phyloP scores from a whole-genome alignment of 2,329 filamentous ascomycete species.

The Colletotrichum tofieldiae region DNA sequence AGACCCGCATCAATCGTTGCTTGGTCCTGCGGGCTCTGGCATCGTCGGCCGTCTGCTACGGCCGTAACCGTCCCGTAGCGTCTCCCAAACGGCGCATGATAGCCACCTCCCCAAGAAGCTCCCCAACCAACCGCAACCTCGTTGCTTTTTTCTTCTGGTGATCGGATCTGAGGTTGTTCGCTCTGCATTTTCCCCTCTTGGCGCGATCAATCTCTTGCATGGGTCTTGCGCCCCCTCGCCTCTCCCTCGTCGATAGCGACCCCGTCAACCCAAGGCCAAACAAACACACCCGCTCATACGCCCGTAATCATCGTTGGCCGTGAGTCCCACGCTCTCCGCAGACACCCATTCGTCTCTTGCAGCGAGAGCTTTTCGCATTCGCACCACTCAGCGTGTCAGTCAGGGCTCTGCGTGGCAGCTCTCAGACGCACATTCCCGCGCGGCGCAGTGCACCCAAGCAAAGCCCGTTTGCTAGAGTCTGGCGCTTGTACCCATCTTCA shows the following conservation, averaged over 20 bases:
- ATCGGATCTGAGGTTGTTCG: constrained; percentile 19
- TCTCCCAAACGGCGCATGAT: constrained; percentile 14
- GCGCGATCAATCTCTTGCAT: neutral
- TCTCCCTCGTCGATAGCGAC: neutral
- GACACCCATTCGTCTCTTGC: constrained; percentile 3
- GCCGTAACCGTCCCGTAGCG: constrained; percentile 29
- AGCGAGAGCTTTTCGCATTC: constrained; percentile 17
- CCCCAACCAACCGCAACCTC: neutral
- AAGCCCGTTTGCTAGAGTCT: neutral
- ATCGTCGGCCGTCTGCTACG: constrained; percentile 23
- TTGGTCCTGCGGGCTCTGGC: neutral
- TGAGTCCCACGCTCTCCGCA: neutral
- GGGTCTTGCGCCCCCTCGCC: neutral
- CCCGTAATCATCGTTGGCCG: constrained; percentile 22
- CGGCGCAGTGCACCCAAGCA: neutral
- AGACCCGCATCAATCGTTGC: constrained; percentile 13
- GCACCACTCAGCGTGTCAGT: constrained; percentile 5
- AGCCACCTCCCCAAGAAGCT: too few relatives aligned
- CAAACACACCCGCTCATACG: constrained; percentile 22
- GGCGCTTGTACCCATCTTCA: constrained; percentile 11
- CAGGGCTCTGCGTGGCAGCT: constrained; percentile 3
- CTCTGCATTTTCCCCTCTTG: neutral
- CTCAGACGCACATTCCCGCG: neutral
- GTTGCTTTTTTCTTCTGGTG: constrained; percentile 20
- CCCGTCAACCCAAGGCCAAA: neutral